phyloP scores from a whole-genome alignment of 2,329 filamentous ascomycete genomes.

The Fonsecaea pedrosoi region DNA sequence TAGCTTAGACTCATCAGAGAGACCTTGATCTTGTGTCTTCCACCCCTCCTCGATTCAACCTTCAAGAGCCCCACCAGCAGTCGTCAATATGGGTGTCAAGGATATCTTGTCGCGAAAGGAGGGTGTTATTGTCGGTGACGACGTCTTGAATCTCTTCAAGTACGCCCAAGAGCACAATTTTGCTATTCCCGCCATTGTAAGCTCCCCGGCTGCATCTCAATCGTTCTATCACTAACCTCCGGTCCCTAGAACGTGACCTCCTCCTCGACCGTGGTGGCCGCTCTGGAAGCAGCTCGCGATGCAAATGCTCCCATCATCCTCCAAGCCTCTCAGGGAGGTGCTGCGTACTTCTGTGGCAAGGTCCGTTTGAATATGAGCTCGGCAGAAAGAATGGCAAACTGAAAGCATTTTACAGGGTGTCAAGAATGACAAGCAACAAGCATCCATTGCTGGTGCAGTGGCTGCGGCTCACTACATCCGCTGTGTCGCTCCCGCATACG shows the following conservation, averaged over 20 bases:
- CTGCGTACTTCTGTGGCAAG: slow-evolving; percentile 91
- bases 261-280: slow-evolving; percentile 81
- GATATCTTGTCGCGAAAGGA: slow-evolving; percentile 68
- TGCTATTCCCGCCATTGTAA: slow-evolving; percentile 81
- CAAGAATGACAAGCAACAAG: slow-evolving; percentile 80
- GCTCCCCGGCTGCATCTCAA: slow-evolving; percentile 40
- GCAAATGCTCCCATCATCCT: slow-evolving; percentile 90
- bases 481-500: slow-evolving; percentile 83
- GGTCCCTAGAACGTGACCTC: slow-evolving; percentile 79
- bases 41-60: not conserved
- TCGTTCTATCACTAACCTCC: slow-evolving; percentile 16
- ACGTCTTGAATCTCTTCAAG: slow-evolving; percentile 77
- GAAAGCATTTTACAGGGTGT: slow-evolving; percentile 63
- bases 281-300: slow-evolving; percentile 94
- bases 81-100: slow-evolving; percentile 47
- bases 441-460: slow-evolving; percentile 85
- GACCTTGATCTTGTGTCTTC: not conserved
- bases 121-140: slow-evolving; percentile 72
- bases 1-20: slow-evolving; percentile 6
- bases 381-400: slow-evolving; percentile 7
- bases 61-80: slow-evolving; percentile 19
- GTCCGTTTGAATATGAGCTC: slow-evolving; percentile 48
- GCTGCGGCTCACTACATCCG: slow-evolving; percentile 95
- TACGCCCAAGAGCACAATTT: slow-evolving; percentile 87
- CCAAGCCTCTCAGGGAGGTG: slow-evolving; percentile 91